Conservation (phyloP, 129 eudicot genomes). For the Pulicaria dysenterica region DNA sequence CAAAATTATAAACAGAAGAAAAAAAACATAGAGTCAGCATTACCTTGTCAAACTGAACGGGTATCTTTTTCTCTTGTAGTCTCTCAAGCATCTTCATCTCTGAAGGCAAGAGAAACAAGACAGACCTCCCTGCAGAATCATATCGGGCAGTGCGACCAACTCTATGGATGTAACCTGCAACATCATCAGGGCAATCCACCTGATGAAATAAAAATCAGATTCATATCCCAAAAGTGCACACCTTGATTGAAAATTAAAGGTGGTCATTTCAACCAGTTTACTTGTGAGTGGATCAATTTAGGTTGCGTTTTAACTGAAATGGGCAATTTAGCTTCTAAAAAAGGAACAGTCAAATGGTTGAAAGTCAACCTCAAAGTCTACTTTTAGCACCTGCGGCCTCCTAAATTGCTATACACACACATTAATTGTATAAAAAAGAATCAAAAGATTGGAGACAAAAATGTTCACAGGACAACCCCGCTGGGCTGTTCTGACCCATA, state of each 20-base stretch:
- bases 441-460: not conserved
- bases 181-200: constrained; percentile 90
- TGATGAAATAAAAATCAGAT: not conserved
- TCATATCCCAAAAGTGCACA: not conserved
- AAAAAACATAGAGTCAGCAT: not conserved
- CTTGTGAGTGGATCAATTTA: not conserved
- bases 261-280: not conserved
- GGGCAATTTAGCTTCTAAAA: not conserved
- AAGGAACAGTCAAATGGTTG: not conserved
- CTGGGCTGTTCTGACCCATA: not conserved
- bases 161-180: constrained; percentile 85
- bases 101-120: constrained; percentile 81
- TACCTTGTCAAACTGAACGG: constrained; percentile 67
- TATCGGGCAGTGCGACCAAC: constrained; percentile 99
- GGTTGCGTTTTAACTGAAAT: not conserved
- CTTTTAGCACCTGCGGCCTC: no score
- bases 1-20: not conserved
- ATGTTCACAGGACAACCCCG: not conserved
- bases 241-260: not conserved
- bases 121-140: constrained; percentile 71
- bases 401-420: no score
- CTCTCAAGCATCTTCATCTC: constrained; percentile 87
- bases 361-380: no score
- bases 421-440: not conserved
- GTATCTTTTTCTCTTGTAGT: constrained; percentile 76